Percentiles rank a stretch among this genome's conserved stretches.
phyloP scores from a whole-genome alignment of 1,284 basidiomycete species.

The Baeospora myosura region DNA sequence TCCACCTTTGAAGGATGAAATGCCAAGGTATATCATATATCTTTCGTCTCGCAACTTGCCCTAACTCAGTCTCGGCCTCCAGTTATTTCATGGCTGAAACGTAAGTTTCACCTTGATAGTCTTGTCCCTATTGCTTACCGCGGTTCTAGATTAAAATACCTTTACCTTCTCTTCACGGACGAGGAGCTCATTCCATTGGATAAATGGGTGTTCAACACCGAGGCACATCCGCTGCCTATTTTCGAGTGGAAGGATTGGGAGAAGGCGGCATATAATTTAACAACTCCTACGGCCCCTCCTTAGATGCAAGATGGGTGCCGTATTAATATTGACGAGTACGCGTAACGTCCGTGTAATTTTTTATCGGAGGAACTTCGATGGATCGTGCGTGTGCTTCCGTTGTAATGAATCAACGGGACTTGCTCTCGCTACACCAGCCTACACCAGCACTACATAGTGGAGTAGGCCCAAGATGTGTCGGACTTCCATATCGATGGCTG shows the following conservation, averaged over 20 bases:
- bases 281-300: too few relatives aligned
- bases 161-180: slow-evolving; percentile 56
- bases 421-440: too few relatives aligned
- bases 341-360: too few relatives aligned
- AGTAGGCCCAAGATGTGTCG: too few relatives aligned
- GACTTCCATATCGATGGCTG: too few relatives aligned
- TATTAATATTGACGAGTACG: too few relatives aligned
- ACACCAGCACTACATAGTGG: too few relatives aligned
- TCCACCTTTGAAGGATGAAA: slow-evolving; percentile 38
- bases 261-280: slow-evolving; percentile 31
- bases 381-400: too few relatives aligned
- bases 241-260: slow-evolving; percentile 58
- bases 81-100: slow-evolving; percentile 73
- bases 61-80: slow-evolving; percentile 2
- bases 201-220: slow-evolving; percentile 81
- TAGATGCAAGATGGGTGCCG: too few relatives aligned
- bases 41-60: slow-evolving; percentile 1
- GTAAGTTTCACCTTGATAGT: slow-evolving; percentile 21
- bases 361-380: too few relatives aligned
- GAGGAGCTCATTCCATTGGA: slow-evolving; percentile 58
- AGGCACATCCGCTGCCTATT: slow-evolving; percentile 72
- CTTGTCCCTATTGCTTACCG: not conserved
- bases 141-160: slow-evolving; percentile 52
- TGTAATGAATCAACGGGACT: too few relatives aligned
- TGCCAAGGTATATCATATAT: slow-evolving; percentile 52